Evolutionary conservation across 495 filamentous ascomycete species (phyloP).

Genomic region (Talaromyces proteolyticus): DNA sequence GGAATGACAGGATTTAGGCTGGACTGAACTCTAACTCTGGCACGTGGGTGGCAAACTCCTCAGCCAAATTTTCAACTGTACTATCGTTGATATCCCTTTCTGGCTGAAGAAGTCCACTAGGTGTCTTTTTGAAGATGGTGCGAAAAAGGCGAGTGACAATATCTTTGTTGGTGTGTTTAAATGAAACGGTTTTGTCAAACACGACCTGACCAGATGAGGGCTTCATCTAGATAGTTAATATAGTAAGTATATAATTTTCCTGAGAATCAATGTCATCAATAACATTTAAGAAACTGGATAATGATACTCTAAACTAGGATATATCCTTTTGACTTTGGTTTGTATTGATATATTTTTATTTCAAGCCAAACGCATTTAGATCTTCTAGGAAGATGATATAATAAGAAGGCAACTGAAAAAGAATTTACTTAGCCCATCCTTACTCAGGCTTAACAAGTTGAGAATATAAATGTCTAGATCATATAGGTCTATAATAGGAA

Average conservation of each 20-base stretch:
- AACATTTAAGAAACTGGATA: neutral
- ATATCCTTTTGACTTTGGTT: neutral
- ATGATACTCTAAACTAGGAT: neutral
- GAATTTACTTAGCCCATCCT: neutral
- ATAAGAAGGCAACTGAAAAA: neutral
- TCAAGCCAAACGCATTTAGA: neutral
- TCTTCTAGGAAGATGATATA: neutral
- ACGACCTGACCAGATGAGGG: neutral
- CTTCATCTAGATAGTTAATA: neutral
- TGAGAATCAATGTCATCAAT: neutral
- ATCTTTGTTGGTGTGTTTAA: neutral
- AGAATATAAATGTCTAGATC: neutral
- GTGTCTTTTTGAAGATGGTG: neutral
- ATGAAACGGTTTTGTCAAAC: neutral
- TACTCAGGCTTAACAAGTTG: neutral
- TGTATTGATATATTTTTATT: neutral
- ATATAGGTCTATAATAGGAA: neutral
- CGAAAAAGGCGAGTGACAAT: neutral
- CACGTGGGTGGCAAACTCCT: conserved; percentile 13
- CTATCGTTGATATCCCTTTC: neutral
- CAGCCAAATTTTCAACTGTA: neutral
- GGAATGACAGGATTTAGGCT: conserved; percentile 13
- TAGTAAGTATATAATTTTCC: neutral
- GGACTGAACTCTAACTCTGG: conserved; percentile 14
- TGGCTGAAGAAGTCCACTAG: neutral